Conservation (phyloP, 345 rosid genomes). For the Garcia nutans region DNA sequence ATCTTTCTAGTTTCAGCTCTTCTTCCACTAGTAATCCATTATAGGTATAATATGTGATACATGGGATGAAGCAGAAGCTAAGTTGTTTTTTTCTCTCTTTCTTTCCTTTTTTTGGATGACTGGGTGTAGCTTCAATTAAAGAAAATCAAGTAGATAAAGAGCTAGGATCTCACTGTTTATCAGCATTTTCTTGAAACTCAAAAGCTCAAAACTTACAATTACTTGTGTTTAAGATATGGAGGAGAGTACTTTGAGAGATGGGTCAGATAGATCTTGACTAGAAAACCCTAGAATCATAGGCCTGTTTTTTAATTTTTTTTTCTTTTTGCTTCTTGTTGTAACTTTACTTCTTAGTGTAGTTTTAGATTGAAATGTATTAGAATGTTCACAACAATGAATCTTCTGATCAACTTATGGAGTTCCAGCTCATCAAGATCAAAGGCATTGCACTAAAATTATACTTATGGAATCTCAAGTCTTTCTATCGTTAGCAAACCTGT, state of each 20-base stretch:
- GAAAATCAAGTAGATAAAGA: conserved; percentile 5
- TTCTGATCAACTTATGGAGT: conserved; percentile 20
- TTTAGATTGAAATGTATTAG: conserved; percentile 19
- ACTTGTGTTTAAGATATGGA: conserved; percentile 6
- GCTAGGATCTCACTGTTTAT: neutral
- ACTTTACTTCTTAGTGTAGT: conserved; percentile 1
- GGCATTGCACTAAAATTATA: conserved; percentile 8
- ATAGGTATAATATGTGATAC: neutral
- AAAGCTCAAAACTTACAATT: neutral
- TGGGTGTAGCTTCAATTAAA: conserved; percentile 33
- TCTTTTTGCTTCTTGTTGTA: neutral
- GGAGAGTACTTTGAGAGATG: conserved; percentile 1
- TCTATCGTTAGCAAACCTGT: no score
- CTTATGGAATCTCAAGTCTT: neutral
- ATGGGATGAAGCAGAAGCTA: neutral
- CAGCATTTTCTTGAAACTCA: conserved; percentile 14
- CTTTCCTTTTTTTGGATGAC: conserved; percentile 16
- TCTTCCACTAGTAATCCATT: conserved; percentile 49
- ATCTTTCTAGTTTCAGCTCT: conserved; percentile 60
- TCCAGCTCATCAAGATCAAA: conserved; percentile 14
- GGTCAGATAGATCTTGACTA: neutral
- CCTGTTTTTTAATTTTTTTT: neutral
- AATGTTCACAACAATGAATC: conserved; percentile 26
- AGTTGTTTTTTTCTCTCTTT: neutral
- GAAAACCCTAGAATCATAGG: conserved; percentile 41